Evolutionary conservation across 2,329 filamentous ascomycete genomes (phyloP).

Genomic region (Blumeriella jaapii): DNA sequence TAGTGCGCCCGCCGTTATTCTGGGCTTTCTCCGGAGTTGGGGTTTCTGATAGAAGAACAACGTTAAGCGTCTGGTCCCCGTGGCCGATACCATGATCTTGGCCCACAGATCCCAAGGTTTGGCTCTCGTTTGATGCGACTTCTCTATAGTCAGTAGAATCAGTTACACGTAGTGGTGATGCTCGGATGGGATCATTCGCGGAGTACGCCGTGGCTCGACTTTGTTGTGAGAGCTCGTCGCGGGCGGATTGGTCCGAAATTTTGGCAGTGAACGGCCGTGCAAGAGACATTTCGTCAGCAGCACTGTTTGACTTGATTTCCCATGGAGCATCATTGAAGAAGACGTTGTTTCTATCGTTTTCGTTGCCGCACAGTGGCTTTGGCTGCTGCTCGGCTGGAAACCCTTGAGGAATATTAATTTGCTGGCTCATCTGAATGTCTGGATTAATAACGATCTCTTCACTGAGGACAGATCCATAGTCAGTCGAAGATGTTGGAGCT

Average conservation of each 20-base stretch:
- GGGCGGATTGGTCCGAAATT: background rate
- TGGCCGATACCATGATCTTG: too few species aligned
- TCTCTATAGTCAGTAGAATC: too few species aligned
- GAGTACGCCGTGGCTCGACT: too few species aligned
- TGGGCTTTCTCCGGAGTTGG: too few species aligned
- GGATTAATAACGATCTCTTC: background rate
- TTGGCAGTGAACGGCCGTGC: background rate
- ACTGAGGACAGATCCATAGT: background rate
- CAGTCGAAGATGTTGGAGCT: background rate
- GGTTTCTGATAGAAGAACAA: too few species aligned
- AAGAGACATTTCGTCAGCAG: background rate
- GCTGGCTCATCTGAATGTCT: background rate
- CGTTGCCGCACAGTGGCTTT: background rate
- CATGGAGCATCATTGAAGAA: slow-evolving; percentile 13
- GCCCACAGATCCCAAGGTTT: too few species aligned
- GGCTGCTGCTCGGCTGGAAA: background rate
- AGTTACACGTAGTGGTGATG: too few species aligned
- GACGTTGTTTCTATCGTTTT: background rate
- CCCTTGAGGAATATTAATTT: background rate
- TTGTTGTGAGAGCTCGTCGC: background rate
- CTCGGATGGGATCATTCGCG: too few species aligned
- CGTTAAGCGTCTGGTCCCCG: too few species aligned
- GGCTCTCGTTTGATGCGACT: too few species aligned
- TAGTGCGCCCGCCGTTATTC: too few species aligned
- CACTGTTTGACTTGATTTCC: slow-evolving; percentile 1